A percentile compares a stretch with the other conserved stretches of the same genome.
Evolutionary conservation across 2,329 filamentous ascomycete species (phyloP).

Genomic region (Penicillium brevicompactum): DNA sequence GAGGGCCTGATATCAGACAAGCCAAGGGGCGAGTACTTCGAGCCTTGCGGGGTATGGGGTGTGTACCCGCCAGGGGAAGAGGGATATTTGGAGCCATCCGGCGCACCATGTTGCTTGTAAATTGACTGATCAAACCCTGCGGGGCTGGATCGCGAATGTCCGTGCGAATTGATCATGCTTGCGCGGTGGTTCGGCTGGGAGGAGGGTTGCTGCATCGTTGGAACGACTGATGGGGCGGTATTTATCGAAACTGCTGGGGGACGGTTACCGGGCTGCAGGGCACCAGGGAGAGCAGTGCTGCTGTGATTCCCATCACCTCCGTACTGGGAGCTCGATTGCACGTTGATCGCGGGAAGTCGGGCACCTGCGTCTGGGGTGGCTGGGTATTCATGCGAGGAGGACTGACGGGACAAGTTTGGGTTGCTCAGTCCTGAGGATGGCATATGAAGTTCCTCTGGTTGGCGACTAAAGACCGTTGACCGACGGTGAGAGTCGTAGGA

Average conservation of each 20-base stretch:
- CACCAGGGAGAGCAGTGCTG: slow-evolving; percentile 56
- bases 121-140: slow-evolving; percentile 62
- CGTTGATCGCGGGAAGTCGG: slow-evolving; percentile 58
- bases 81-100: slow-evolving; percentile 68
- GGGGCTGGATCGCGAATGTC: slow-evolving; percentile 84
- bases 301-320: slow-evolving; percentile 42
- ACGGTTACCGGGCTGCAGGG: slow-evolving; percentile 61
- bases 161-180: slow-evolving; percentile 67
- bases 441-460: slow-evolving; percentile 60
- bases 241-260: slow-evolving; percentile 57
- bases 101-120: slow-evolving; percentile 65
- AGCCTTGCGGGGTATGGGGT: slow-evolving; percentile 57
- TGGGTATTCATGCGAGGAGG: slow-evolving; percentile 51
- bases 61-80: slow-evolving; percentile 48
- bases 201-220: slow-evolving; percentile 56
- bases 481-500: slow-evolving; percentile 56
- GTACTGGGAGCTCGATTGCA: slow-evolving; percentile 60
- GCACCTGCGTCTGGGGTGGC: slow-evolving; percentile 49
- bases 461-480: slow-evolving; percentile 49
- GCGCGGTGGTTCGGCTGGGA: slow-evolving; percentile 61
- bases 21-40: slow-evolving; percentile 84
- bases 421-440: slow-evolving; percentile 44
- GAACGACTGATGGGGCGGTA: slow-evolving; percentile 59
- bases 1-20: slow-evolving; percentile 89
- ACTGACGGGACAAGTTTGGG: slow-evolving; percentile 43